These are phyloP conservation scores for Cutaneotrichosporon arboriforme DNA, from an alignment of 1,284 basidiomycete genomes.

Conservation along the genomic window DNA sequence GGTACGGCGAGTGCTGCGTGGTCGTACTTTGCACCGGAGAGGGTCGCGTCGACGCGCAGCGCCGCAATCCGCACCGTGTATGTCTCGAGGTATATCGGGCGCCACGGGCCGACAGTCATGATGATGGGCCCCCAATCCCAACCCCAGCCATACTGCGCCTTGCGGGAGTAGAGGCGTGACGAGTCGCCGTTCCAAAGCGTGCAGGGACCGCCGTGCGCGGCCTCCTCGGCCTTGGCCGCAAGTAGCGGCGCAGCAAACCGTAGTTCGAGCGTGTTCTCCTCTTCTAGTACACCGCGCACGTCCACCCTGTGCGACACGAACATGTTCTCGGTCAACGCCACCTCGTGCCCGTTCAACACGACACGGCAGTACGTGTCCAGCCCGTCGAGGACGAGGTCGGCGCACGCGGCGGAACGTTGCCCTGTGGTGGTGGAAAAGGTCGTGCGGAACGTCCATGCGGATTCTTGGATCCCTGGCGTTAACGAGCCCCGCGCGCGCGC, in stretches of 20 bases:
- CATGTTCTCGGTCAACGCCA: slow-evolving; percentile 65
- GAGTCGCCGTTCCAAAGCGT: slow-evolving; percentile 69
- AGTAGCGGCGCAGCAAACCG: slow-evolving; percentile 70
- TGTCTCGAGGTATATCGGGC: slow-evolving; percentile 57
- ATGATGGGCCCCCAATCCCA: slow-evolving; percentile 55
- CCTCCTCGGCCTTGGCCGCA: slow-evolving; percentile 53
- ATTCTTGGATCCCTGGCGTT: slow-evolving; percentile 72
- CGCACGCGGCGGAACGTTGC: slow-evolving; percentile 49
- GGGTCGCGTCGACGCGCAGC: slow-evolving; percentile 51
- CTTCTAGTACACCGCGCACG: slow-evolving; percentile 55
- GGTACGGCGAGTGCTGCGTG: neutral
- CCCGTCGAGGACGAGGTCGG: slow-evolving; percentile 78
- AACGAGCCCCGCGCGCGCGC: neutral
- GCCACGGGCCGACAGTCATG: slow-evolving; percentile 48
- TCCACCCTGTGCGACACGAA: slow-evolving; percentile 64
- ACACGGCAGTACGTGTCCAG: slow-evolving; percentile 77
- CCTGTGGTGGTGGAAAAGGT: slow-evolving; percentile 55
- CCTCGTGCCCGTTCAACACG: slow-evolving; percentile 61
- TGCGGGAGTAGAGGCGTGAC: slow-evolving; percentile 75
- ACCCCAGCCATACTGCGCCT: slow-evolving; percentile 68
- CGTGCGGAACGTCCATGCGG: slow-evolving; percentile 76
- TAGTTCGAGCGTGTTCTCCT: slow-evolving; percentile 63
- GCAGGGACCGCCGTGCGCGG: slow-evolving; percentile 34
- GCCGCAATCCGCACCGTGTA: slow-evolving; percentile 63
- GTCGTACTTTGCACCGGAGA: slow-evolving; percentile 5